Evolutionary conservation across 331 rosid genomes (phyloP).

Genomic region (Malus hybrid): DNA sequence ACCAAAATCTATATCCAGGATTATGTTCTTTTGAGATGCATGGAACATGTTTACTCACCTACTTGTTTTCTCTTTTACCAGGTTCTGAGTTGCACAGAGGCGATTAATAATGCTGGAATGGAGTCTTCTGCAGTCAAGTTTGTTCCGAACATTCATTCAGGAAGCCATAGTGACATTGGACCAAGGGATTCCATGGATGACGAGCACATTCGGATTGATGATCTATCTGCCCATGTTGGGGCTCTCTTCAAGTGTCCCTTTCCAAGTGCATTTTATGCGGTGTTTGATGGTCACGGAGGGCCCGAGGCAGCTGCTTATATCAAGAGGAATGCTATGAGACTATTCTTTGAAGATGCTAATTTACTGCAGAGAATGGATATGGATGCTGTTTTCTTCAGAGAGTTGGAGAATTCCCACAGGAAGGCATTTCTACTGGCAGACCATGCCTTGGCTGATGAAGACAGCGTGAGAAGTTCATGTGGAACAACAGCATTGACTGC

Average conservation of each 20-base stretch:
- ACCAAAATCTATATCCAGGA: not conserved
- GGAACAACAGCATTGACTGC: constrained; percentile 97
- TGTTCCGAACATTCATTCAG: constrained; percentile 68
- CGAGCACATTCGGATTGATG: constrained; percentile 74
- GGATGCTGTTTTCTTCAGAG: constrained; percentile 40
- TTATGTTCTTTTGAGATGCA: not conserved
- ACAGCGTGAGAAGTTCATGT: constrained; percentile 49
- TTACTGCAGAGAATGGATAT: constrained; percentile 46
- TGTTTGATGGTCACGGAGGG: constrained; percentile 94
- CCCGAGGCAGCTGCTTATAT: constrained; percentile 79
- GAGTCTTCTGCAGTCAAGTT: constrained; percentile 43
- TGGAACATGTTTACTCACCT: not conserved
- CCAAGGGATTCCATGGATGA: constrained; percentile 73
- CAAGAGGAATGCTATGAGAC: constrained; percentile 66
- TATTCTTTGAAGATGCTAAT: constrained; percentile 69
- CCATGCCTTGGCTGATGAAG: constrained; percentile 65
- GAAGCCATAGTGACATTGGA: constrained; percentile 73
- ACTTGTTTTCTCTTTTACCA: constrained; percentile 13
- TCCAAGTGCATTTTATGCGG: constrained; percentile 78
- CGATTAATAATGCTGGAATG: constrained; percentile 28
- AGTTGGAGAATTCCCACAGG: constrained; percentile 66
- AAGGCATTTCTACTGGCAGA: constrained; percentile 74
- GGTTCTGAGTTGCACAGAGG: constrained; percentile 55
- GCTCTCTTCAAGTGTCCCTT: constrained; percentile 38
- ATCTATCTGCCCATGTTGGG: constrained; percentile 61